Evolutionary conservation across 768 basidiomycete genomes (phyloP), one percentile per base, ranked within the genome.

Genomic region (Suillus fuscotomentosus): DNA sequence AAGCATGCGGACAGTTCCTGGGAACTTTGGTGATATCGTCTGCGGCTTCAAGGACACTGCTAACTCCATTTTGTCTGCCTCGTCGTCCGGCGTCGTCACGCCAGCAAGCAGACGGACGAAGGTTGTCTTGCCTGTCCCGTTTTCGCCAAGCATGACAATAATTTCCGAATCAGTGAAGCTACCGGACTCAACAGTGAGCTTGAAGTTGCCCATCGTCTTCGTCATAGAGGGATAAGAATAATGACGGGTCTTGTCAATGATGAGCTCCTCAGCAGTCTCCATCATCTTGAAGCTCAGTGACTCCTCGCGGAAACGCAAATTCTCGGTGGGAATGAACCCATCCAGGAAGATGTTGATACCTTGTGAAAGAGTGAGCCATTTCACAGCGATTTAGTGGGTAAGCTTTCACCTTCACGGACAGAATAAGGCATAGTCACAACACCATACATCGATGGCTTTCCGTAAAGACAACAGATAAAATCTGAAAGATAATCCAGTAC

Each of bases 341-440:
- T 99, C 97, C 65, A 99, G 83, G 87, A 99, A 99, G 73, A 99
- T 99, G 79, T 99, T 99, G 82, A 99, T 99, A 68, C 97, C 94
- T 95, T 69, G 11, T 24, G 57, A 57, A 48, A 48, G 61, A 14
- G 48, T 67, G 36, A 56, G 66, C 42, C 22, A 43, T 45, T 27
- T 45, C n/a, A 14, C 60, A 17, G 60, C 43, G 57, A 53, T 53
- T 63, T 22, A 27, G 2, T 20, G 43, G 10, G 14, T 61, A 59
- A 22, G 70, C 81, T 22, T 65, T 42, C 27, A 93, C 94, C 95
- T 91, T 99, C 97, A 65, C 97, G 88, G 64, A 98, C 96, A 36
- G 96, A 97, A 74, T 88, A 95, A 43, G 97, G 97, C 95, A 99
- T 96, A 6, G 97, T 99, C 14, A 99, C 97, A 39, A 99, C 97